These are phyloP conservation scores for Boletus reticulatus DNA, from an alignment of 768 basidiomycete genomes.

Conservation along the genomic window DNA sequence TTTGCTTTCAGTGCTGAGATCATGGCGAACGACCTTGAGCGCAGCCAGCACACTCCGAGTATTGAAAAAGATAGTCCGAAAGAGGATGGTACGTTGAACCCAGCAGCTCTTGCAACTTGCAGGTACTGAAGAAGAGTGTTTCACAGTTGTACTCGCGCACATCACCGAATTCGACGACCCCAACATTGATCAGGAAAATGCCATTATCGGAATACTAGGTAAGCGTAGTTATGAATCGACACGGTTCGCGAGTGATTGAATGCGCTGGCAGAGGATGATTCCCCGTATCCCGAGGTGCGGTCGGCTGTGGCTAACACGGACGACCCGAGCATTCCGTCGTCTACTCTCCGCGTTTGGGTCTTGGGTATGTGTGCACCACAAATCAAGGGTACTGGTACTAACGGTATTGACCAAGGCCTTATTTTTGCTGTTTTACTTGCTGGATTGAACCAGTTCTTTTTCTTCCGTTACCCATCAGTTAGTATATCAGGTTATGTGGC, in stretches of 20 bases:
- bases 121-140: background rate
- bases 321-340: slow-evolving; percentile 60
- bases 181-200: slow-evolving; percentile 30
- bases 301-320: slow-evolving; percentile 75
- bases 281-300: slow-evolving; percentile 82
- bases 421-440: slow-evolving; percentile 59
- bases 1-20: background rate
- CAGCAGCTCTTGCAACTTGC: background rate
- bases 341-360: slow-evolving; percentile 58
- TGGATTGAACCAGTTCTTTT: slow-evolving; percentile 79
- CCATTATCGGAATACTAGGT: slow-evolving; percentile 20
- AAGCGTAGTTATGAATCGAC: background rate
- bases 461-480: slow-evolving; percentile 60
- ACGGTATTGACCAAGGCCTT: slow-evolving; percentile 24
- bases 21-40: slow-evolving; percentile 15
- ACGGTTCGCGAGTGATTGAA: slow-evolving; percentile 11
- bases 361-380: slow-evolving; percentile 35
- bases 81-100: slow-evolving; percentile 3
- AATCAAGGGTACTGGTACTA: background rate
- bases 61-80: slow-evolving; percentile 14
- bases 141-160: slow-evolving; percentile 1
- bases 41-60: background rate
- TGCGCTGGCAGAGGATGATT: slow-evolving; percentile 55
- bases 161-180: slow-evolving; percentile 35
- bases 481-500: slow-evolving; percentile 52